Base-by-base conservation (phyloP, 176 grass and related monocot genomes). In the Pontederia paniculata region DNA sequence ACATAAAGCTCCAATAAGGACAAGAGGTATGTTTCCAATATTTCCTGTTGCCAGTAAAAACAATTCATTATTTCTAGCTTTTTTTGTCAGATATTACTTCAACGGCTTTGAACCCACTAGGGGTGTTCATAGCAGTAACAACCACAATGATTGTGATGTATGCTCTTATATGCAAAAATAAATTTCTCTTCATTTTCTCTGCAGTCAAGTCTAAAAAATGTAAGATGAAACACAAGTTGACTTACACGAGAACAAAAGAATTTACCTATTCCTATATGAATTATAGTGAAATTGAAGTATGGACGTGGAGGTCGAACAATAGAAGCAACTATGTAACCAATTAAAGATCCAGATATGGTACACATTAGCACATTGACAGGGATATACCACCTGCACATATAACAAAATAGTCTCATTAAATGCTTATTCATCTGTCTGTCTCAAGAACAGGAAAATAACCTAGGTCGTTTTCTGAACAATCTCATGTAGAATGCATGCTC, bases 21-120 rank as follows among this genome's bases (percentile, higher is more conserved):
- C 94, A 7, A 98, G 83, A 56, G 94, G 94, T 84, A 98, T 82
- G 77, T 98, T 98, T 76, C 94, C 94, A 48, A 93, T 98, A 70
- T 98, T 98, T 50, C 94, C 94, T 98, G 69, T 57, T 52, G 64
- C 42, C 41, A 61, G 80, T 50, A 74, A 12, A 60, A 57, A 50
- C 42, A 9, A 57, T 50, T 12, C 20, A 44, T 22, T 20, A 65
- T 44, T 45, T 43, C 23, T 43, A 12, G 5, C 49, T 42, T 45
- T 42, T 48, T 48, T 13, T 28, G 43, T 43, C 2, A 18, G 12
- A 3, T 16, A 18, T 52, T 12, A n/a, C 1, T 18, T 9, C 5
- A 51, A n/a, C 16, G 16, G 17, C 1, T 7, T n/a, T n/a, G 17
- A 18, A 8, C 19, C 17, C 6, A 18, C 0, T 17, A 52, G 50